Evolutionary conservation across 306 rosid genomes (phyloP).

Genomic region (Cicer judaicum): DNA sequence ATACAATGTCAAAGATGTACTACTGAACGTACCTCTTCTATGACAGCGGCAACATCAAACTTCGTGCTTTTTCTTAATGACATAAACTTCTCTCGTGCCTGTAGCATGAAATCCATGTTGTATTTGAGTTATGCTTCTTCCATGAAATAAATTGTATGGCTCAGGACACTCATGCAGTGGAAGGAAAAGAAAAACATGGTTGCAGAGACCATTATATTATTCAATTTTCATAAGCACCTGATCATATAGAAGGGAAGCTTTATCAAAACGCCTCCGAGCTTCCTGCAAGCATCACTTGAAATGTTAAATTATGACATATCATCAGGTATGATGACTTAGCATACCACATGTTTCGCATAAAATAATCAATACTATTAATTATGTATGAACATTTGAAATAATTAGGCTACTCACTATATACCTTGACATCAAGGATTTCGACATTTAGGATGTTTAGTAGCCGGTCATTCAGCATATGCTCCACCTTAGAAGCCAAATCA

Average conservation of each 20-base stretch:
- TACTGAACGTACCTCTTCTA: constrained; percentile 68
- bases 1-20: constrained; percentile 26
- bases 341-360: constrained; percentile 15
- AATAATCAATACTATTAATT: constrained; percentile 11
- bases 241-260: constrained; percentile 67
- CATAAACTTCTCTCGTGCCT: constrained; percentile 82
- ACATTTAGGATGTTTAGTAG: constrained; percentile 62
- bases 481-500: constrained; percentile 56
- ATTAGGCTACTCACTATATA: constrained; percentile 27
- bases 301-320: constrained; percentile 30
- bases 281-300: constrained; percentile 63
- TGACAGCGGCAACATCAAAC: constrained; percentile 57
- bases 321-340: constrained; percentile 32
- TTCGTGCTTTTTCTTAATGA: constrained; percentile 79
- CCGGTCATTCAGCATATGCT: constrained; percentile 76
- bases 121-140: constrained; percentile 11
- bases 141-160: neutral
- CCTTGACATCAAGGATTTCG: constrained; percentile 82
- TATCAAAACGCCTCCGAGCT: constrained; percentile 82
- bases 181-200: constrained; percentile 35
- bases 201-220: constrained; percentile 26
- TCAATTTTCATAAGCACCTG: constrained; percentile 60
- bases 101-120: constrained; percentile 47
- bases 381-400: neutral
- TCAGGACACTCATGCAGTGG: constrained; percentile 10